A percentile compares a stretch with the other conserved stretches of the same genome.
phyloP scores from a whole-genome alignment of 73 alveolate species.

The Tetrahymena malaccensis region DNA sequence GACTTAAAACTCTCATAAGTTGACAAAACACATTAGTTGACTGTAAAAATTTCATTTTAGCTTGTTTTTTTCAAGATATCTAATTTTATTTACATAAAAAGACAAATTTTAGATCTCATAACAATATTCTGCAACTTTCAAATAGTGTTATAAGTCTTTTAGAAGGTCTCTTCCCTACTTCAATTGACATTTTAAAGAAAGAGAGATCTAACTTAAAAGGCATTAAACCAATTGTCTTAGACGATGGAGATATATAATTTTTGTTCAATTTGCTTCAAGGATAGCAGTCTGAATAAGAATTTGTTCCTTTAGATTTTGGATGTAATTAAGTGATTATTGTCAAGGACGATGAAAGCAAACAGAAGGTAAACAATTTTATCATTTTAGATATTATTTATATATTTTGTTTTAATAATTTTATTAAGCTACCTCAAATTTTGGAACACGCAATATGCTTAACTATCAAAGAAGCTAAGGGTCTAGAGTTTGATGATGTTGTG shows the following conservation, averaged over 20 bases:
- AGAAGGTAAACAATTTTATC: not conserved
- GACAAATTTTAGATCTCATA: conserved; percentile 66
- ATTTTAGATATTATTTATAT: not conserved
- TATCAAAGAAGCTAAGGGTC: conserved; percentile 75
- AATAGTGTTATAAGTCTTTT: conserved; percentile 52
- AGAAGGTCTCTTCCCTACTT: conserved; percentile 58
- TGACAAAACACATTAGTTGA: not conserved
- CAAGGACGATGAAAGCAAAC: conserved; percentile 59
- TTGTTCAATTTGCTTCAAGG: not conserved
- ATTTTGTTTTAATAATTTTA: not conserved
- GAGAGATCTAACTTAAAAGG: conserved; percentile 56
- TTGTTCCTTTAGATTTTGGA: conserved; percentile 51
- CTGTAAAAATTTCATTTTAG: not conserved
- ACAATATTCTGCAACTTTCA: conserved; percentile 59
- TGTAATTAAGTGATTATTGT: conserved; percentile 72
- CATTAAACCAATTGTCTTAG: conserved; percentile 43
- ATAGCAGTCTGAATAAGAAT: not conserved
- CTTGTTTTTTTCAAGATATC: not conserved
- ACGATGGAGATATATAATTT: not conserved
- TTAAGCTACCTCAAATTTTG: conserved; percentile 42
- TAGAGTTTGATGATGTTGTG: conserved; percentile 76
- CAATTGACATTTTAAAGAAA: conserved; percentile 59
- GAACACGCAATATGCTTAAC: conserved; percentile 61
- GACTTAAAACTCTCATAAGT: conserved; percentile 14
- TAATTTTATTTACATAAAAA: not conserved